Base-by-base conservation (phyloP, 2,329 filamentous ascomycete genomes). In the Pseudogymnoascus pannorum region DNA sequence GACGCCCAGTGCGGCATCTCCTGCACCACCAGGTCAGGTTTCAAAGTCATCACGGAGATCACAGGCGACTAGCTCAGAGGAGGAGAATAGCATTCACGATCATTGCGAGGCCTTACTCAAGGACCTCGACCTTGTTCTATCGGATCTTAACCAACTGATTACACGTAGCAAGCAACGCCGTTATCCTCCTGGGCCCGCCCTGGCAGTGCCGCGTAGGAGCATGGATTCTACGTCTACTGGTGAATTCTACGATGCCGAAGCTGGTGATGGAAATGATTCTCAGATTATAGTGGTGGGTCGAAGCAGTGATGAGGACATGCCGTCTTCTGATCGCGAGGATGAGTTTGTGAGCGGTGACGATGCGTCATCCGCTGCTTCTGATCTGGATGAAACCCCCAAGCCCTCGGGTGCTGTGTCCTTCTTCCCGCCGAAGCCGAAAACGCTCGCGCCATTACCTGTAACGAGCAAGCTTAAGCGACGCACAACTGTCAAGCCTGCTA, bases 181-280 rank as follows among this genome's bases (percentile, higher is more conserved):
- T 44, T 75, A 83, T 60, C 81, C 81, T 5, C 73, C 76, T 11
- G 26, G 24, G 2, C 51, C 51, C 24, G n/a, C 16, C 7, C 5
- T 35, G 24, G 74, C 81, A 3, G 77, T 74, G 66, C 48, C 73
- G 66, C 58, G 72, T 72, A 79, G 82, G 69, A 96, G 92, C 70
- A 84, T 95, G 60, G 92, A 96, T 64, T 96, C 92, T 0, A 81
- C 87, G 29, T 82, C 82, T 20, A 88, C 89, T 1, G 90, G 96
- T 61, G 93, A 97, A 72, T 99, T 97, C 75, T 99, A 97, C 68
- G 94, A 99, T 72, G 94, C 94, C 1, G 86, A 88, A 69, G 87
- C 85, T 59, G 86, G 83, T 14, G 82, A 83, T 67, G 68, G 66
- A n/a, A 78, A 75, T 22, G 74, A 72, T 26, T 86, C 87, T 6